A percentile compares a stretch with the other conserved stretches of the same genome.
Conservation (phyloP, 805 yeast species). For the Jamesozyma gamospora region DNA sequence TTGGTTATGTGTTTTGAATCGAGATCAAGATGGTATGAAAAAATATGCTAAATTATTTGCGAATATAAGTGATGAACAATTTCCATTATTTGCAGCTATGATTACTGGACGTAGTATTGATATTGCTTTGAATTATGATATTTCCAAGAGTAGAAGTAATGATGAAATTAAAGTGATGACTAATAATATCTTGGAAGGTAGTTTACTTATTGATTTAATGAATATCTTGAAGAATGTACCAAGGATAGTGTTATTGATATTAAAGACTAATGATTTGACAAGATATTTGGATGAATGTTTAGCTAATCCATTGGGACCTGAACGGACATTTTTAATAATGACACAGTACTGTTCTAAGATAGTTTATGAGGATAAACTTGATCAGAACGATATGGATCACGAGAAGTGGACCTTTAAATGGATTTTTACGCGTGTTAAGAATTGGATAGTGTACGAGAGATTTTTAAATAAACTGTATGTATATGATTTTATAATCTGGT, state of each 20-base stretch:
- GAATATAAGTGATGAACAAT: constrained; percentile 63
- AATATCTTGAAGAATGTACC: constrained; percentile 70
- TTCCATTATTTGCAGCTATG: constrained; percentile 82
- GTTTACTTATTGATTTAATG: constrained; percentile 69
- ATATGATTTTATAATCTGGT: constrained; percentile 25
- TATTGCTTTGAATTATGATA: constrained; percentile 57
- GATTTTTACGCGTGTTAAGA: constrained; percentile 16
- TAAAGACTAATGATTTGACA: constrained; percentile 90
- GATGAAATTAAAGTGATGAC: constrained; percentile 66
- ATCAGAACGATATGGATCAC: constrained; percentile 19
- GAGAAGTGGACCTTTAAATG: constrained; percentile 21
- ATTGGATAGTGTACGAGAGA: constrained; percentile 23
- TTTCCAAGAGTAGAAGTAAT: constrained; percentile 42
- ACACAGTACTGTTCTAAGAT: constrained; percentile 81
- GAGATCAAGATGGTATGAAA: constrained; percentile 55
- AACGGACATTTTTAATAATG: constrained; percentile 78
- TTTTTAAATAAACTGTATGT: constrained; percentile 21
- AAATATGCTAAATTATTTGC: constrained; percentile 72
- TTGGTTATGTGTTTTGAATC: constrained; percentile 82
- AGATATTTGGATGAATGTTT: constrained; percentile 79
- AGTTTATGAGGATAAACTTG: constrained; percentile 59
- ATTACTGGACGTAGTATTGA: constrained; percentile 88
- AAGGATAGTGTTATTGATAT: constrained; percentile 68
- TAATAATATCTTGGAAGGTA: constrained; percentile 46
- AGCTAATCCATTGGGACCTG: constrained; percentile 75